phyloP scores from a whole-genome alignment of 352 stramenopile genomes.

The Phytophthora syringae region DNA sequence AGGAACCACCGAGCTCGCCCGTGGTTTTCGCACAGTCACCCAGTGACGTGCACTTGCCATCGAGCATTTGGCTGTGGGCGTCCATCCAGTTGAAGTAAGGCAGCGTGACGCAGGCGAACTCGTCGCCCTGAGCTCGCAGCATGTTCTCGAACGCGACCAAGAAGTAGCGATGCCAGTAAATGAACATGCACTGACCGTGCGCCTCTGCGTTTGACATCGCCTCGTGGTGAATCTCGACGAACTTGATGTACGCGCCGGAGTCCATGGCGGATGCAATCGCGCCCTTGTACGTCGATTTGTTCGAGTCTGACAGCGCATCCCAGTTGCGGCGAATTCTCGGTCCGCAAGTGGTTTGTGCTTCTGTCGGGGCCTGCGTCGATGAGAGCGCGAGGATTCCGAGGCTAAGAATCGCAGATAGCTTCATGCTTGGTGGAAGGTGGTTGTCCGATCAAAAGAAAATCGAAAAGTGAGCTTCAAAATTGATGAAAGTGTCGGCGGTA shows the following conservation, averaged over 20 bases:
- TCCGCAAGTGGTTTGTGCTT: slow-evolving; percentile 23
- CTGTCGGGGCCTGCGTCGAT: background rate
- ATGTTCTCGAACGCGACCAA: slow-evolving; percentile 79
- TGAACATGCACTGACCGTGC: slow-evolving; percentile 66
- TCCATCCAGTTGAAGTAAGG: slow-evolving; percentile 77
- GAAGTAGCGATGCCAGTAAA: slow-evolving; percentile 75
- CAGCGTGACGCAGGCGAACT: slow-evolving; percentile 64
- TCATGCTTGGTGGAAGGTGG: slow-evolving; percentile 10
- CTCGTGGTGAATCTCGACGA: slow-evolving; percentile 59
- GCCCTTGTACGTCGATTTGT: slow-evolving; percentile 47
- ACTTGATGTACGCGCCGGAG: slow-evolving; percentile 50
- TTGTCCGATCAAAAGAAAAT: slow-evolving; percentile 17
- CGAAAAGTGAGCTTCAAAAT: slow-evolving; percentile 15
- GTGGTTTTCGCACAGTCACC: slow-evolving; percentile 43
- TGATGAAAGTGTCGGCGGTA: background rate
- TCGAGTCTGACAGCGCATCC: slow-evolving; percentile 28
- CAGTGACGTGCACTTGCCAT: slow-evolving; percentile 43
- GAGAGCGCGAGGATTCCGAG: slow-evolving; percentile 18
- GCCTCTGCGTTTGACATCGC: slow-evolving; percentile 40
- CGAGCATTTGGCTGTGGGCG: slow-evolving; percentile 36
- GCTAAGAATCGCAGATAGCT: slow-evolving; percentile 16
- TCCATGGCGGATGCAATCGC: slow-evolving; percentile 49
- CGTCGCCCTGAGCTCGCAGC: slow-evolving; percentile 44
- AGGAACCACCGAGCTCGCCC: slow-evolving; percentile 36
- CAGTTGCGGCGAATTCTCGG: slow-evolving; percentile 46